phyloP scores from a whole-genome alignment of 73 alveolate genomes.

The Stentor coeruleus region DNA sequence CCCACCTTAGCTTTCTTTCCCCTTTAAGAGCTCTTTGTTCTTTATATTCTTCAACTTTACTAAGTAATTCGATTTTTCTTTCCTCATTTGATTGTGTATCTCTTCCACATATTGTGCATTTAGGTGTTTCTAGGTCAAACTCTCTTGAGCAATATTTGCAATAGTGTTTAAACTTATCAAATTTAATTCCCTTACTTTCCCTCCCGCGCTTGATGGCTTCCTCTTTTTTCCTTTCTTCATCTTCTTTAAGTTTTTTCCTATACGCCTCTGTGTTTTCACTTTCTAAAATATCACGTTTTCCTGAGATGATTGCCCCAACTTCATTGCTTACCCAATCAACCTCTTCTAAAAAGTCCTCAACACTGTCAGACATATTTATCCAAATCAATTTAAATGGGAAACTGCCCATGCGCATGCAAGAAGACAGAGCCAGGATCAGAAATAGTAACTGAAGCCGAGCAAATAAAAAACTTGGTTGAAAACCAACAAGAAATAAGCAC shows the following conservation, averaged over 20 bases:
- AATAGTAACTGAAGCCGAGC: not conserved
- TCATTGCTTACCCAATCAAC: slow-evolving; percentile 55
- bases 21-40: slow-evolving; percentile 66
- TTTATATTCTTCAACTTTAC: slow-evolving; percentile 81
- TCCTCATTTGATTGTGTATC: slow-evolving; percentile 41
- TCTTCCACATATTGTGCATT: slow-evolving; percentile 79
- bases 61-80: slow-evolving; percentile 63
- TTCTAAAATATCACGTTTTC: slow-evolving; percentile 76
- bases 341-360: slow-evolving; percentile 43
- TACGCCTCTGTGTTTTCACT: slow-evolving; percentile 52
- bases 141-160: slow-evolving; percentile 91
- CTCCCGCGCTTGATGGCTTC: slow-evolving; percentile 77
- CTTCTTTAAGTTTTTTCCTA: slow-evolving; percentile 46
- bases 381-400: not conserved
- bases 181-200: slow-evolving; percentile 92
- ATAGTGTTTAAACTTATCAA: slow-evolving; percentile 70
- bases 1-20: slow-evolving; percentile 90
- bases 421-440: not conserved
- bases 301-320: slow-evolving; percentile 72
- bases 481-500: not conserved
- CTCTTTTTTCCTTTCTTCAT: slow-evolving; percentile 59
- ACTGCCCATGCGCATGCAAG: not conserved
- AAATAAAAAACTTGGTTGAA: not conserved
- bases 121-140: slow-evolving; percentile 69
- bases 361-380: slow-evolving; percentile 17